Evolutionary conservation across 306 rosid genomes (phyloP), one percentile per base, ranked within the genome.

Genomic region (Chamaecrista fasciculata): DNA sequence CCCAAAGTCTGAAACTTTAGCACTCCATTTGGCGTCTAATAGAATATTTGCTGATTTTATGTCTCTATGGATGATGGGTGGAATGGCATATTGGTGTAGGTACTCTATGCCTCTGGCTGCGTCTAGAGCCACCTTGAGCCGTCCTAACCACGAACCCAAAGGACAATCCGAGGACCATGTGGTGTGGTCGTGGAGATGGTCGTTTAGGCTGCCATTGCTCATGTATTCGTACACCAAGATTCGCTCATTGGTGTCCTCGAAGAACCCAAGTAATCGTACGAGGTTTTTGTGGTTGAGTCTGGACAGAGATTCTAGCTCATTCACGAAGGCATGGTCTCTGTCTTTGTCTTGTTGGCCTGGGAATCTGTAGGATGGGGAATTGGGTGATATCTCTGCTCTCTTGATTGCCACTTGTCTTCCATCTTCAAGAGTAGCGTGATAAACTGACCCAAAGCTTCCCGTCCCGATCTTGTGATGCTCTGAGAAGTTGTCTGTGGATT

Each of bases 221-320:
- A 91, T 64, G 70, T 75, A 86, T 57, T 94, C 97, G 1, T 90
- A 94, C 7, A 91, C 97, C 67, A 94, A 58, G 0, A 94, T 85
- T 3, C 97, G 67, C 61, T 94, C 98, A 0, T 77, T 77, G 7
- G 7, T 44, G 69, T 91, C 96, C 29, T 88, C 96, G 9, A 73
- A 86, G 55, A 86, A 94, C 1, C 98, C 98, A 2, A 83, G 15
- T 31, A 94, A 59, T 1, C 81, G 74, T 6, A 94, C 96, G 0
- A 94, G 70, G 61, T 94, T 91, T 77, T 85, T 94, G 69, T 94
- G 98, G 87, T 91, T 85, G 73, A 94, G 87, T 19, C 98, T 85
- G 1, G 96, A 94, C 2, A 90, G 66, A 0, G 83, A 75, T 26
- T 94, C 95, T 0, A 94, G 95, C 63, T 94, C 98, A 11, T 86